Base-by-base conservation (phyloP, 140 eudicot species). In the Ambrosia hybrid region DNA sequence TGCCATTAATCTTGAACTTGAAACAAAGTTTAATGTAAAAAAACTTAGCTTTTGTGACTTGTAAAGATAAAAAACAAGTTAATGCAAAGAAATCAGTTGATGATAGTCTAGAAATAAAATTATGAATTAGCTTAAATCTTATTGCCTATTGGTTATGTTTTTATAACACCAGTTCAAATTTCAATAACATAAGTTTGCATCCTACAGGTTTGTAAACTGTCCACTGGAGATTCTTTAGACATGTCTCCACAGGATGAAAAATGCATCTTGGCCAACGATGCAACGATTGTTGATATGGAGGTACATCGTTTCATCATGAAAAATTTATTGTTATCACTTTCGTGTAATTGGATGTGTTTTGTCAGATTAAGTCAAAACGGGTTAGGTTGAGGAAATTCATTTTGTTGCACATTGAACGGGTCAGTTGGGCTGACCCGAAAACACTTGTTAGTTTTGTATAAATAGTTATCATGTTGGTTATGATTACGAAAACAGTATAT, bases 201-300 rank as follows among this genome's bases (percentile, higher is more conserved):
- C 70, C 75, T 37, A 41, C 79, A 94, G 99, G 89, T 76, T 71
- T 91, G 96, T 38, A 94, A 85, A 52, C 58, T 94, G 73, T 88
- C 97, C 13, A 94, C 97, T 1, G 99, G 99, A 33, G 97, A 88
- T 75, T 94, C 99, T 11, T 72, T 94, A 56, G 99, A 94, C 57
- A 90, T 88, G 95, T 77, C 74, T 58, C 89, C 96, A 60, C 86
- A 80, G 6, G 99, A 94, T 88, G 97, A 88, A 81, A 83, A 77
- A 60, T 68, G 83, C 59, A 86, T 94, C 16, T 58, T 81, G 65
- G 96, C 96, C 43, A 90, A 94, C 75, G 97, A 88, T 52, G 99
- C 99, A 57, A 81, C 95, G 58, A 61, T 94, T 72, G 94, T 90
- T 70, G 99, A 94, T 71, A 94, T 94, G 99, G 99, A 94, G 97